Conservation (phyloP, 768 basidiomycete genomes). For the Russula sp. region DNA sequence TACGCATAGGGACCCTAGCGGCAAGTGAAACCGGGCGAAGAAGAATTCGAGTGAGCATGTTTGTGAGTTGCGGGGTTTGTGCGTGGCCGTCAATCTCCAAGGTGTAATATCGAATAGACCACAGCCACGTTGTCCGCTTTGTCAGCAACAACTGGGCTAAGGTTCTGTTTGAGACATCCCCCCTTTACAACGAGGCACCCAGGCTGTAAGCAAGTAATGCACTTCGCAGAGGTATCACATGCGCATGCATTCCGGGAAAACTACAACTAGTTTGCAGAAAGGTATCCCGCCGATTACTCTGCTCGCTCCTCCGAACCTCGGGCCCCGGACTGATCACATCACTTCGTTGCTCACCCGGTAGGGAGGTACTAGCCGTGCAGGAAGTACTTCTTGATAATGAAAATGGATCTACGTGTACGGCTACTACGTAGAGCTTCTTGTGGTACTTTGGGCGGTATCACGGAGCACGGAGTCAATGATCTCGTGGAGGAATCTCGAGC, state of each 20-base stretch:
- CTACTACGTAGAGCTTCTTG: background rate
- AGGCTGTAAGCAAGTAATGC: background rate
- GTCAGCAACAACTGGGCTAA: background rate
- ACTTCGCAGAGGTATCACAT: background rate
- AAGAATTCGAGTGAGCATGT: slow-evolving; percentile 38
- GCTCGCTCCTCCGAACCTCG: background rate
- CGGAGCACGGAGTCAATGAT: too few species aligned
- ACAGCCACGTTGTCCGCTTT: background rate
- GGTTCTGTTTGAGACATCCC: too few species aligned
- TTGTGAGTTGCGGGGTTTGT: slow-evolving; percentile 20
- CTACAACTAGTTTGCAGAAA: background rate
- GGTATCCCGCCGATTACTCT: background rate
- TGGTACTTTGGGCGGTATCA: too few species aligned
- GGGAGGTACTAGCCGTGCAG: too few species aligned
- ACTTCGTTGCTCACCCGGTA: background rate
- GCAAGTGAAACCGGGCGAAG: slow-evolving; percentile 37
- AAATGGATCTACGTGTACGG: background rate
- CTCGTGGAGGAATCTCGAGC: too few species aligned
- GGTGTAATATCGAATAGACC: background rate
- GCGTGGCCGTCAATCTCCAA: background rate
- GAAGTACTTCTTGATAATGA: background rate
- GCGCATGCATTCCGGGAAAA: background rate
- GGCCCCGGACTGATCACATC: background rate
- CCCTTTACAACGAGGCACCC: too few species aligned
- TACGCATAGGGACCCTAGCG: slow-evolving; percentile 28